A percentile compares a stretch with the other conserved stretches of the same genome.
phyloP scores from a whole-genome alignment of 225 moss, liverwort and hornwort species.

The Takakia lepidozioides region DNA sequence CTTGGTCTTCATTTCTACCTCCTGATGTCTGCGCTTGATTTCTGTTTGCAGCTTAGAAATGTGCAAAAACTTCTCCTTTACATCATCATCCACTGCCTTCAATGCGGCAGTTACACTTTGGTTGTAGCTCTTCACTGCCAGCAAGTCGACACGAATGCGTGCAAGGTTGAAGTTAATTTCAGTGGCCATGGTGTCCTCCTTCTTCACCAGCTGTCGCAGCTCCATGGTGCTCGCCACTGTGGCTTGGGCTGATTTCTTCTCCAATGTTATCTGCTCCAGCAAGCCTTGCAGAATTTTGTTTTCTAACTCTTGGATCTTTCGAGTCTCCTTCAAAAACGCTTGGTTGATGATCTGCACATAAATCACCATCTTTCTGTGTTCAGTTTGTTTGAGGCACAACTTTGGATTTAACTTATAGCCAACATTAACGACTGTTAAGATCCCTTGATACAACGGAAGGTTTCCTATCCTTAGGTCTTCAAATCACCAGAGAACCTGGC shows the following conservation, averaged over 20 bases:
- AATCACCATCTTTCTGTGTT: too few species aligned
- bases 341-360: constrained; percentile 56
- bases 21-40: constrained; percentile 49
- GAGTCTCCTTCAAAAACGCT: constrained; percentile 39
- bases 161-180: constrained; percentile 67
- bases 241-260: constrained; percentile 51
- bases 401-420: too few species aligned
- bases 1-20: constrained; percentile 74
- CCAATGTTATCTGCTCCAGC: constrained; percentile 51
- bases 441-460: too few species aligned
- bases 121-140: constrained; percentile 68
- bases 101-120: constrained; percentile 35
- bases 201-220: constrained; percentile 42
- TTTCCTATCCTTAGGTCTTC: too few species aligned
- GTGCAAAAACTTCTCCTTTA: constrained; percentile 55
- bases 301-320: constrained; percentile 69
- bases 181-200: constrained; percentile 66
- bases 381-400: too few species aligned
- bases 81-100: constrained; percentile 43
- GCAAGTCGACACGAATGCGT: constrained; percentile 53
- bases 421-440: too few species aligned
- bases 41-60: constrained; percentile 62
- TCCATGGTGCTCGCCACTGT: constrained; percentile 38
- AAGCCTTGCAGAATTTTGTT: constrained; percentile 46
- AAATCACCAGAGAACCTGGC: too few species aligned